Evolutionary conservation across 2,329 filamentous ascomycete genomes (phyloP).

Genomic region (Fusarium brevicatenulatum): DNA sequence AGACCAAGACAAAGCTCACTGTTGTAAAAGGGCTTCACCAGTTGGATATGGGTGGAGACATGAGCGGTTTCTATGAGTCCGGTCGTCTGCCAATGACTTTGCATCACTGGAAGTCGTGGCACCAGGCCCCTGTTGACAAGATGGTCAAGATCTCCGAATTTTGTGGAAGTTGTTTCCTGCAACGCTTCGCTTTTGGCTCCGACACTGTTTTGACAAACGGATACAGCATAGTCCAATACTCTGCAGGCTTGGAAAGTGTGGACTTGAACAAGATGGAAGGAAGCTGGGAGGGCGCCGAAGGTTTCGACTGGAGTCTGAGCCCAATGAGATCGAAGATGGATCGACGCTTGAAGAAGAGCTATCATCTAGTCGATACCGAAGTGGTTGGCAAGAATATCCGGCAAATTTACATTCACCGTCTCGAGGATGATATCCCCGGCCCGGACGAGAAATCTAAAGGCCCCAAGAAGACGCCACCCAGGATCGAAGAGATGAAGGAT

Average conservation of each 20-base stretch:
- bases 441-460: conserved; percentile 48
- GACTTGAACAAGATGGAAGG: conserved; percentile 61
- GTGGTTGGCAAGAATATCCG: conserved; percentile 56
- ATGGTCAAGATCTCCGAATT: conserved; percentile 60
- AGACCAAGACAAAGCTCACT: conserved; percentile 65
- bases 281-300: conserved; percentile 62
- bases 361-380: conserved; percentile 57
- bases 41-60: conserved; percentile 65
- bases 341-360: conserved; percentile 61
- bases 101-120: conserved; percentile 73
- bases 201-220: conserved; percentile 67
- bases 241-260: conserved; percentile 50
- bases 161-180: conserved; percentile 69
- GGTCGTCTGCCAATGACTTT: conserved; percentile 64
- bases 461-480: conserved; percentile 7
- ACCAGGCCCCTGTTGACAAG: conserved; percentile 59
- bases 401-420: conserved; percentile 65
- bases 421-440: conserved; percentile 46
- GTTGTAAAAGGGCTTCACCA: conserved; percentile 66
- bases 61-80: conserved; percentile 69
- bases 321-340: conserved; percentile 56
- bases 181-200: conserved; percentile 61
- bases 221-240: conserved; percentile 65
- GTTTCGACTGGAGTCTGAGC: conserved; percentile 64
- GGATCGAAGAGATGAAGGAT: conserved; percentile 47